These are phyloP conservation scores for Ganoderma boninense DNA, from an alignment of 1,284 basidiomycete genomes.

Conservation along the genomic window DNA sequence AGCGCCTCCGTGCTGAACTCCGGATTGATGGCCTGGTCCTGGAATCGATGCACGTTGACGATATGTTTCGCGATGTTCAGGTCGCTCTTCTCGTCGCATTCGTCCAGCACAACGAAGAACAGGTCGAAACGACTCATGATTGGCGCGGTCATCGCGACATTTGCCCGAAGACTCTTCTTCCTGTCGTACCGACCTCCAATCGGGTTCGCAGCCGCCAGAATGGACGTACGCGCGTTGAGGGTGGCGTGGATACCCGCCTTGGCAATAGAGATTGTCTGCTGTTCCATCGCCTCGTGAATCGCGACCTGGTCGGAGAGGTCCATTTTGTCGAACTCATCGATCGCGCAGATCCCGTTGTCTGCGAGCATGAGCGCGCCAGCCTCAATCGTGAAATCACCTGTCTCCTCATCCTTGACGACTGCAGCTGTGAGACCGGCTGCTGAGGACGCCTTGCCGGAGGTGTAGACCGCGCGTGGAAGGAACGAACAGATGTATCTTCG, in stretches of 20 bases:
- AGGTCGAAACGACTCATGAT: conserved; percentile 99
- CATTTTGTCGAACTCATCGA: conserved; percentile 99
- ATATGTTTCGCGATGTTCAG: conserved; percentile 97
- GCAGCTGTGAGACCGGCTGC: conserved; percentile 99
- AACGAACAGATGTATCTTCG: conserved; percentile 97
- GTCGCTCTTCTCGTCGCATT: conserved; percentile 95
- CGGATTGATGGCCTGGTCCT: conserved; percentile 93
- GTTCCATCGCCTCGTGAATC: conserved; percentile 99
- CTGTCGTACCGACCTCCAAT: conserved; percentile 96
- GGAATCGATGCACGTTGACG: conserved; percentile 96
- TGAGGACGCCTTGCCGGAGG: conserved; percentile 98
- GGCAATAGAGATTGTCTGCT: conserved; percentile 99
- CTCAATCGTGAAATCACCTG: conserved; percentile 99
- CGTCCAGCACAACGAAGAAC: conserved; percentile 98
- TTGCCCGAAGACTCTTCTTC: conserved; percentile 93
- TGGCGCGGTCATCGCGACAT: conserved; percentile 97
- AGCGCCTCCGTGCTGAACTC: conserved; percentile 98
- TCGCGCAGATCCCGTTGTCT: conserved; percentile 99
- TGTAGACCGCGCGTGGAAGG: conserved; percentile 97
- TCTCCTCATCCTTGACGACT: conserved; percentile 98
- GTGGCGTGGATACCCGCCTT: conserved; percentile 99
- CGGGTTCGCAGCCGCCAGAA: conserved; percentile 98
- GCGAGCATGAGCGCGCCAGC: conserved; percentile 99
- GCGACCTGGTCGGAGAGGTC: conserved; percentile 98
- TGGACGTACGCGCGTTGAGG: conserved; percentile 96